These are phyloP conservation scores for Zymoseptoria ardabiliae DNA, from an alignment of 2,329 filamentous ascomycete genomes.

Conservation along the genomic window DNA sequence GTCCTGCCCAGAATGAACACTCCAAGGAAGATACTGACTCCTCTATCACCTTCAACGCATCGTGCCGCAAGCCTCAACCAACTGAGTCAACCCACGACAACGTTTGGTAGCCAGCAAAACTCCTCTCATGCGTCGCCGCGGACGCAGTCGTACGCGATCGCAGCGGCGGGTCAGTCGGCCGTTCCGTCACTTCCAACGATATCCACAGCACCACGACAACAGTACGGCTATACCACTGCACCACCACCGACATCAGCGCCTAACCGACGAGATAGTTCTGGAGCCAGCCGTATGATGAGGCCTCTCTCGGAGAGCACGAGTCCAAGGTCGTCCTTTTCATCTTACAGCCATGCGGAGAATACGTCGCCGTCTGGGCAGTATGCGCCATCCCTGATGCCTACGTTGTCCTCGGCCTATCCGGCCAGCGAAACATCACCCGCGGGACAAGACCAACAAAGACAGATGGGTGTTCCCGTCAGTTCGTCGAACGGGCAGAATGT, in stretches of 20 bases:
- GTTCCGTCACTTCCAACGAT: slow-evolving; percentile 43
- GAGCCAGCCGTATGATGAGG: slow-evolving; percentile 15
- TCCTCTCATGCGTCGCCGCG: slow-evolving; percentile 40
- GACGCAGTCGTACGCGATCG: slow-evolving; percentile 35
- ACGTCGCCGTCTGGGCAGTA: slow-evolving; percentile 25
- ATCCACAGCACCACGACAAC: slow-evolving; percentile 31
- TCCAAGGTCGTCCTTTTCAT: slow-evolving; percentile 43
- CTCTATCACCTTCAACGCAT: slow-evolving; percentile 47
- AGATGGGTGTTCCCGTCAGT: slow-evolving; percentile 39
- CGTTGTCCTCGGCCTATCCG: slow-evolving; percentile 14
- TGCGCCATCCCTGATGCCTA: slow-evolving; percentile 16
- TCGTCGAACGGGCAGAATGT: slow-evolving; percentile 39
- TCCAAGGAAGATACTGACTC: slow-evolving; percentile 47
- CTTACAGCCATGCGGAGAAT: slow-evolving; percentile 36
- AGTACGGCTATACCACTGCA: slow-evolving; percentile 30
- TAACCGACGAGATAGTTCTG: slow-evolving; percentile 32
- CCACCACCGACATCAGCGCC: slow-evolving; percentile 33
- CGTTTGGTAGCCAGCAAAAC: slow-evolving; percentile 43
- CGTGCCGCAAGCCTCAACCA: slow-evolving; percentile 46
- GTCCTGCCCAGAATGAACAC: slow-evolving; percentile 8
- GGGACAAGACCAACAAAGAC: slow-evolving; percentile 22
- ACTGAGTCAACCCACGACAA: slow-evolving; percentile 36
- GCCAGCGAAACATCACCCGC: slow-evolving; percentile 3
- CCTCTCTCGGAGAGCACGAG: slow-evolving; percentile 33
- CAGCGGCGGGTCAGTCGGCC: slow-evolving; percentile 30